These are phyloP conservation scores for Pythium plurisporium DNA, from an alignment of 352 stramenopile genomes.

Conservation along the genomic window DNA sequence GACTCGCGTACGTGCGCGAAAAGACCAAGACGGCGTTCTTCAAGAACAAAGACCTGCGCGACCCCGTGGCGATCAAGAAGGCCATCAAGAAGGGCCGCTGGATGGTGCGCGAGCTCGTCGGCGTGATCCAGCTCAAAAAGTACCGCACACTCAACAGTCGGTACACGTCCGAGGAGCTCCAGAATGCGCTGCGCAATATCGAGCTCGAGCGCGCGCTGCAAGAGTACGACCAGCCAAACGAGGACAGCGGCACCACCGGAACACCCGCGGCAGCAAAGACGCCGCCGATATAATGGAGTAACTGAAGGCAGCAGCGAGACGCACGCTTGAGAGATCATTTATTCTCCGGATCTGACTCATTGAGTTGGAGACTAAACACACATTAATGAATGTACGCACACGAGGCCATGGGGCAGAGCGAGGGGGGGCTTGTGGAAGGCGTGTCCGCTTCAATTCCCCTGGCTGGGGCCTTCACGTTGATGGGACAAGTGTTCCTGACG, in stretches of 20 bases:
- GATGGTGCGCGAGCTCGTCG: slow-evolving; percentile 94
- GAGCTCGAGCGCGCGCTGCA: slow-evolving; percentile 29
- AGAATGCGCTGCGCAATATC: slow-evolving; percentile 51
- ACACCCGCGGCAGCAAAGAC: background rate
- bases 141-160: slow-evolving; percentile 93
- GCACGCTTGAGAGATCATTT: background rate
- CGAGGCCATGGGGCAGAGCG: too few relatives aligned
- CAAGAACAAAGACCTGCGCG: slow-evolving; percentile 71
- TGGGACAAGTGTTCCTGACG: background rate
- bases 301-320: too few relatives aligned
- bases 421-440: too few relatives aligned
- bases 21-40: slow-evolving; percentile 91
- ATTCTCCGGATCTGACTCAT: too few relatives aligned
- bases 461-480: too few relatives aligned
- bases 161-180: slow-evolving; percentile 85
- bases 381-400: too few relatives aligned
- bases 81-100: slow-evolving; percentile 91
- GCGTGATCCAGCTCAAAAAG: slow-evolving; percentile 97
- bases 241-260: background rate
- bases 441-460: too few relatives aligned
- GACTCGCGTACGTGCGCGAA: slow-evolving; percentile 87
- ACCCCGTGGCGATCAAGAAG: slow-evolving; percentile 83
- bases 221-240: background rate
- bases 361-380: too few relatives aligned
- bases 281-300: too few relatives aligned